Conservation (phyloP, 1,139 yeast genomes). For the Suhomyces panamericanus region DNA sequence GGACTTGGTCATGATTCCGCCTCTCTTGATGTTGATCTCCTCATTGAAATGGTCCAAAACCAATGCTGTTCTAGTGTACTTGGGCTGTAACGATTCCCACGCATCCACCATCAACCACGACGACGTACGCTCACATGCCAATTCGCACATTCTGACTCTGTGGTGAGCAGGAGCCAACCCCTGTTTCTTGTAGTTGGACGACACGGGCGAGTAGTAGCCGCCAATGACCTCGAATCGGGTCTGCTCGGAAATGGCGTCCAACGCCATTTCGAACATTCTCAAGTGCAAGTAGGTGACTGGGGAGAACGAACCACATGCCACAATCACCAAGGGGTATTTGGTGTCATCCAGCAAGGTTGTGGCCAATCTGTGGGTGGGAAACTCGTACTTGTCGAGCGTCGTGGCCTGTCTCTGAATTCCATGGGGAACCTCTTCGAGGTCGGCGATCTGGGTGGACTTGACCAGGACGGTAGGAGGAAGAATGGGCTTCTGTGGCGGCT, state of each 20-base stretch:
- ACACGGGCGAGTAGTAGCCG: slow-evolving; percentile 96
- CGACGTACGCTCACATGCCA: slow-evolving; percentile 95
- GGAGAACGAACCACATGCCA: slow-evolving; percentile 96
- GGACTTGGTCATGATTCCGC: slow-evolving; percentile 74
- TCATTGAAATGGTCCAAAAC: slow-evolving; percentile 96
- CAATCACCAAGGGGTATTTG: slow-evolving; percentile 87
- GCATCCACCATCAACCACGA: slow-evolving; percentile 99
- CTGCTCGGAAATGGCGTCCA: slow-evolving; percentile 90
- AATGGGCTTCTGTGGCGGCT: slow-evolving; percentile 15
- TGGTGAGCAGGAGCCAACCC: slow-evolving; percentile 89
- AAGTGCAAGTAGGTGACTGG: slow-evolving; percentile 93
- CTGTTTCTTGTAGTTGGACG: slow-evolving; percentile 88
- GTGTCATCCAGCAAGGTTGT: slow-evolving; percentile 68
- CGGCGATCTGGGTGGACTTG: slow-evolving; percentile 76
- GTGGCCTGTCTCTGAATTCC: slow-evolving; percentile 88
- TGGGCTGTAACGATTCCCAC: slow-evolving; percentile 94
- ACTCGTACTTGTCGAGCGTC: slow-evolving; percentile 61
- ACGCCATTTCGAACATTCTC: slow-evolving; percentile 98
- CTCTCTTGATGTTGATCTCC: slow-evolving; percentile 85
- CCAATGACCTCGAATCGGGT: slow-evolving; percentile 94
- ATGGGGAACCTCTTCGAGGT: slow-evolving; percentile 93
- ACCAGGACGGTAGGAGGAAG: slow-evolving; percentile 52
- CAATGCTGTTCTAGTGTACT: slow-evolving; percentile 90
- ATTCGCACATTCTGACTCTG: slow-evolving; percentile 95
- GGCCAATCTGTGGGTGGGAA: slow-evolving; percentile 85